Evolutionary conservation across 306 rosid genomes (phyloP).

Genomic region (Luffa aegyptiaca): DNA sequence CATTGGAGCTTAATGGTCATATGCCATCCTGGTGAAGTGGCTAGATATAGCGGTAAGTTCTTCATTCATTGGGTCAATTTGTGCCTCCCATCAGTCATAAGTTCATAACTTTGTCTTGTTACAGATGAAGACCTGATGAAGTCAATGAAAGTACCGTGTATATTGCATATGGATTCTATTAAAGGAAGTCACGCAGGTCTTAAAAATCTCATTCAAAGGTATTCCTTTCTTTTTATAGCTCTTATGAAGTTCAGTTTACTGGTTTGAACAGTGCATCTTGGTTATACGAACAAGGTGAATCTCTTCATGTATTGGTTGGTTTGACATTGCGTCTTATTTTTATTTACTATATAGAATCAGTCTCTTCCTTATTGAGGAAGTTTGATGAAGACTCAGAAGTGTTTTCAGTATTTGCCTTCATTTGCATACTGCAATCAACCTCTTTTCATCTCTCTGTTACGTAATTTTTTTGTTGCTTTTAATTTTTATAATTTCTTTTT

Average conservation of each 20-base stretch:
- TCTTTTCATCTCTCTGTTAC: background rate
- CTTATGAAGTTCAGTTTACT: background rate
- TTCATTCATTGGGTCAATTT: constrained; percentile 3
- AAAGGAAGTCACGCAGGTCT: constrained; percentile 87
- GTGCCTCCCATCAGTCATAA: constrained; percentile 13
- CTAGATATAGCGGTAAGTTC: constrained; percentile 50
- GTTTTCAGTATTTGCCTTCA: background rate
- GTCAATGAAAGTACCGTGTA: constrained; percentile 58
- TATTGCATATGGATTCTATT: constrained; percentile 95
- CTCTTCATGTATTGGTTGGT: background rate
- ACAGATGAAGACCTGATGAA: constrained; percentile 47
- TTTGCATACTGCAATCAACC: background rate
- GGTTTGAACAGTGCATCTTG: background rate
- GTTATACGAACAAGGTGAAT: background rate
- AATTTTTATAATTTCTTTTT: background rate
- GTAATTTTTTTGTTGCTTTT: background rate
- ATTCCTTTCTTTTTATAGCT: constrained; percentile 16
- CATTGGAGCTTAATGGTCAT: constrained; percentile 93
- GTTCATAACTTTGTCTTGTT: constrained; percentile 15
- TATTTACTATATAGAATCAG: background rate
- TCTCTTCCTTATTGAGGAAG: constrained; percentile 1
- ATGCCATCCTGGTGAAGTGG: constrained; percentile 84
- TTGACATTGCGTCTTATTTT: background rate
- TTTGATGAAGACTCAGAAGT: background rate
- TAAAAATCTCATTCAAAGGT: constrained; percentile 90